phyloP scores from a whole-genome alignment of 768 basidiomycete genomes.

The Tulasnella sp. region DNA sequence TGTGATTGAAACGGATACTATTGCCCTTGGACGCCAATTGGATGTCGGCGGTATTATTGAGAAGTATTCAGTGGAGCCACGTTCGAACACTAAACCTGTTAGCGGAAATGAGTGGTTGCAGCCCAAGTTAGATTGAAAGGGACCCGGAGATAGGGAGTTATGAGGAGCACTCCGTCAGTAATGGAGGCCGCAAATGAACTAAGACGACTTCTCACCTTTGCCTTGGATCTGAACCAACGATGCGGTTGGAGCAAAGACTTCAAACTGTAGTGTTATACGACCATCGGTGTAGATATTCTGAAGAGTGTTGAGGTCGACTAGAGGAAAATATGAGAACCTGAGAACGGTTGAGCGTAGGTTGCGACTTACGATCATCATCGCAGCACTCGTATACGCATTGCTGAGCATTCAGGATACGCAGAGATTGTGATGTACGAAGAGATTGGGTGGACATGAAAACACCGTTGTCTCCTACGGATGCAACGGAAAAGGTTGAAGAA shows the following conservation, averaged over 20 bases:
- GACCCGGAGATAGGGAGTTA: not conserved
- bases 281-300: constrained; percentile 9
- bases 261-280: constrained; percentile 12
- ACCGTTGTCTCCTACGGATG: constrained; percentile 2
- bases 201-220: constrained; percentile 7
- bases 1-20: constrained; percentile 7
- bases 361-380: constrained; percentile 3
- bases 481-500: constrained; percentile 6
- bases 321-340: not conserved
- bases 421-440: constrained; percentile 11
- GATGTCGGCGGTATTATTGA: constrained; percentile 1
- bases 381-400: constrained; percentile 7
- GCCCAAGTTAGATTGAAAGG: not conserved
- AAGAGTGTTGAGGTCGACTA: constrained; percentile 11
- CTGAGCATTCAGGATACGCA: constrained; percentile 8
- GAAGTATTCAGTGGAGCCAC: constrained; percentile 9
- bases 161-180: not conserved
- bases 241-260: constrained; percentile 9
- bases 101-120: not conserved
- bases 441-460: constrained; percentile 7
- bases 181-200: not conserved
- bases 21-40: constrained; percentile 5
- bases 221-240: constrained; percentile 12
- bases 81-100: constrained; percentile 11
- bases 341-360: not conserved